Conservation (phyloP, 768 basidiomycete genomes). For the Pisolithus sp. region DNA sequence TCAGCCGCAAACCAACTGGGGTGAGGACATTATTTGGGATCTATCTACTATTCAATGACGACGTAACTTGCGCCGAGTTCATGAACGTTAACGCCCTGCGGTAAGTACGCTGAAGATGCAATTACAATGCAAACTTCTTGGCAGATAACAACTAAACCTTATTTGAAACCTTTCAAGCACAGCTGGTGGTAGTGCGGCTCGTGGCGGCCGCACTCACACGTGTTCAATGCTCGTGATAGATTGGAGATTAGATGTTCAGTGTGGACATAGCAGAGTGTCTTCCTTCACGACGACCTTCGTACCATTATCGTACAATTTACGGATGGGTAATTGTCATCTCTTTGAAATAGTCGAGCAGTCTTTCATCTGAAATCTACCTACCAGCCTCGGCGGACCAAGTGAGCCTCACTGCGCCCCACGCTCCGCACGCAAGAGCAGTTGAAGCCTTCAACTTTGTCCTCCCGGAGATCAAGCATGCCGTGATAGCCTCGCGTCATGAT, state of each 20-base stretch:
- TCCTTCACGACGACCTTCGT: not conserved
- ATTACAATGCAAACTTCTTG: too few relatives aligned
- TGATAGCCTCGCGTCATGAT: slow-evolving; percentile 56
- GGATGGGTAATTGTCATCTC: slow-evolving; percentile 21
- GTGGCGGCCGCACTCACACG: too few relatives aligned
- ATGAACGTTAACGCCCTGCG: not conserved
- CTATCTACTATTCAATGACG: too few relatives aligned
- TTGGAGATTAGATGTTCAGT: not conserved
- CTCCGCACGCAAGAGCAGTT: slow-evolving; percentile 53
- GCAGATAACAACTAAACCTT: too few relatives aligned
- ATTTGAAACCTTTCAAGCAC: too few relatives aligned
- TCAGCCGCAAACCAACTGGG: too few relatives aligned
- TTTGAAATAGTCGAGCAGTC: not conserved
- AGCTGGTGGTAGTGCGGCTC: too few relatives aligned
- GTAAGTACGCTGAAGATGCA: not conserved
- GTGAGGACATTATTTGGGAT: too few relatives aligned
- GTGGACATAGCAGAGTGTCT: too few relatives aligned
- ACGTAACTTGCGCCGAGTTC: too few relatives aligned
- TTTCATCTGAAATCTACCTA: slow-evolving; percentile 7
- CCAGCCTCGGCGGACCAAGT: slow-evolving; percentile 55
- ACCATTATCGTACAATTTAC: not conserved
- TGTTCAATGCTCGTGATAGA: too few relatives aligned
- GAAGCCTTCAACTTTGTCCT: slow-evolving; percentile 58
- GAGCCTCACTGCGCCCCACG: slow-evolving; percentile 51
- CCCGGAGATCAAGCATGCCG: slow-evolving; percentile 54